Base-by-base conservation (phyloP, 2,329 filamentous ascomycete species). In the Xylaria digitata region DNA sequence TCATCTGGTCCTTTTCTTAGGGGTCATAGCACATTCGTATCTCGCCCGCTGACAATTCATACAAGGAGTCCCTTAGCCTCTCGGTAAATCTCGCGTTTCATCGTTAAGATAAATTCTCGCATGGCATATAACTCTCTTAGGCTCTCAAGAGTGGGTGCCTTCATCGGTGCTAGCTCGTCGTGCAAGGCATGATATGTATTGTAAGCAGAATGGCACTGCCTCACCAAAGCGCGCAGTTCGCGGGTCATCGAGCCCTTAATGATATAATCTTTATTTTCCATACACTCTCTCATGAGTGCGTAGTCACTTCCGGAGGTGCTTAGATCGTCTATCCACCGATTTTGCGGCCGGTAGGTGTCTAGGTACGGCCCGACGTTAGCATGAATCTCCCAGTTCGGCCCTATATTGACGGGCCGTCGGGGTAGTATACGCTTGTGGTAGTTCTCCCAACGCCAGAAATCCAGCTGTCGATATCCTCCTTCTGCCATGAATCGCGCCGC, bases 301-400 rank as follows among this genome's bases (percentile, higher is more conserved):
- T 32, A 19, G 26, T 32, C 34, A 8, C 34, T 34, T 13, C 55
- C 45, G 6, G 57, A 49, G 23, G 58, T 60, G 21, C 63, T 63
- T 37, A 61, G 57, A 40, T 67, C 57, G 6, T 40, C 9, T 7
- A 23, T 30, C 5, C 46, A 9, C 26, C 61, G 49, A 6, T 19
- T 13, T 13, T 53, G 23, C 43, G 67, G 67, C 4, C 67, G 61
- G 54, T 70, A 70, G 19, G 65, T 70, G 26, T 67, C 65, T 65
- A 65, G 13, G 42, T 65, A 70, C 19, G 67, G 67, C 6, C 67
- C 67, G 13, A 70, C 65, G 26, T 70, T 70, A 65, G 67, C 67
- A 57, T 67, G 23, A 19, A 52, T 8, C 30, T 65, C 43, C 67
- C 65, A 70, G 15, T 65, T 57, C n/a, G 15, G 17, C 0, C 67